A percentile compares a stretch with the other conserved stretches of the same genome.
phyloP scores from a whole-genome alignment of 768 basidiomycete genomes.

The Mycena belliarum region DNA sequence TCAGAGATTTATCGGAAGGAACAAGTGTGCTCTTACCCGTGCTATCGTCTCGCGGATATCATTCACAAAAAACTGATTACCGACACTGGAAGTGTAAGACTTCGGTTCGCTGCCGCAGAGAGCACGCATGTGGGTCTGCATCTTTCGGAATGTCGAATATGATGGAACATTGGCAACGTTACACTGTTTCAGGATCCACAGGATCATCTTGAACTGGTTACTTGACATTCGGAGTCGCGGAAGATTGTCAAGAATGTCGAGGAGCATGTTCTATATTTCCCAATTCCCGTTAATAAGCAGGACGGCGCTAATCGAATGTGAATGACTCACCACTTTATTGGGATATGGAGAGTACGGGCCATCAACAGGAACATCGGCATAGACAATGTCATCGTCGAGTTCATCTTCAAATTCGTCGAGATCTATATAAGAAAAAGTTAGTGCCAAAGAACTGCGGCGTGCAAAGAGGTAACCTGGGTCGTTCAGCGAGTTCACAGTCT shows the following conservation, averaged over 20 bases:
- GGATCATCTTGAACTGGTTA: slow-evolving; percentile 20
- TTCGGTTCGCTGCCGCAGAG: not conserved
- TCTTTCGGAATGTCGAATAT: slow-evolving; percentile 3
- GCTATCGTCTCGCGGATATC: slow-evolving; percentile 15
- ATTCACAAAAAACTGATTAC: slow-evolving; percentile 24
- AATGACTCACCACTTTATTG: no score
- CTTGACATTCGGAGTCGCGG: slow-evolving; percentile 20
- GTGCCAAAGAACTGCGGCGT: no score
- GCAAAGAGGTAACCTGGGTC: no score
- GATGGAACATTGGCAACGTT: slow-evolving; percentile 17
- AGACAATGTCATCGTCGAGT: no score
- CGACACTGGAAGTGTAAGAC: slow-evolving; percentile 1
- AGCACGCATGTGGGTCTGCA: not conserved
- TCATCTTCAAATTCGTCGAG: not conserved
- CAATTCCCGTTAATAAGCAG: no score
- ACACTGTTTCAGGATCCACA: slow-evolving; percentile 19
- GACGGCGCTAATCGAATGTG: no score
- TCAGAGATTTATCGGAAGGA: no score
- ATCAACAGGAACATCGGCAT: no score
- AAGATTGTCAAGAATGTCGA: slow-evolving; percentile 25
- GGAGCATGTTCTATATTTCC: slow-evolving; percentile 6
- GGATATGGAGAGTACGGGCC: no score
- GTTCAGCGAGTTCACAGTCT: no score
- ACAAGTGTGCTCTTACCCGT: not conserved
- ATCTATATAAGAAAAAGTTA: no score